Percentiles rank a stretch among this genome's conserved stretches.
Conservation (phyloP, 345 rosid genomes). For the Mangifera indica region DNA sequence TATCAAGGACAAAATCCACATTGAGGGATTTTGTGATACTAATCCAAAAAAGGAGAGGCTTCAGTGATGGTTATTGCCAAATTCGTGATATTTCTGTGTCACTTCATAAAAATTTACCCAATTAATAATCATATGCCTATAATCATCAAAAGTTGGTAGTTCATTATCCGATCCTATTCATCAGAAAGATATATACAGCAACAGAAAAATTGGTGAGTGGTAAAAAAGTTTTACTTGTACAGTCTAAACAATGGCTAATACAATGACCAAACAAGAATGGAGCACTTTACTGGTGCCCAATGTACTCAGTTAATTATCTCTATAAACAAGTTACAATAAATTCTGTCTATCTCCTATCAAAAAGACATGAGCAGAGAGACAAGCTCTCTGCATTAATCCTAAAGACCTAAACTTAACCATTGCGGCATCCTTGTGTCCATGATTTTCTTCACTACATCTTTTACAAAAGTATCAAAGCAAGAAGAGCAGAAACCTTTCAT, state of each 20-base stretch:
- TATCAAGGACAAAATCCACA: too few species aligned
- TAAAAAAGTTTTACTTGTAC: constrained; percentile 18
- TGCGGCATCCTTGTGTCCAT: constrained; percentile 66
- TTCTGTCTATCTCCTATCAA: constrained; percentile 34
- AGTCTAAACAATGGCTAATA: constrained; percentile 28
- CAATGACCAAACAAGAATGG: constrained; percentile 28
- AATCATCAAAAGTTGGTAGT: too few species aligned
- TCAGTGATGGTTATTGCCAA: too few species aligned
- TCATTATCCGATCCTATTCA: neutral
- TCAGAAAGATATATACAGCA: neutral
- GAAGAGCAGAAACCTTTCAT: constrained; percentile 76
- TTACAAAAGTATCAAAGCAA: constrained; percentile 83
- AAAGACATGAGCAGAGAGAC: constrained; percentile 21
- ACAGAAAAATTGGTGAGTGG: neutral
- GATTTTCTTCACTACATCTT: constrained; percentile 77
- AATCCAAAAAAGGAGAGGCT: too few species aligned
- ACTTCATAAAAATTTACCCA: too few species aligned
- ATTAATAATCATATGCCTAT: too few species aligned
- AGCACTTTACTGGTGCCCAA: constrained; percentile 30
- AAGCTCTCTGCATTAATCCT: constrained; percentile 25
- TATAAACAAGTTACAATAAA: constrained; percentile 35
- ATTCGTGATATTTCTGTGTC: too few species aligned
- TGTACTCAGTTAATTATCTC: constrained; percentile 28
- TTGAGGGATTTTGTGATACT: too few species aligned
- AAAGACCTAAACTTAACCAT: constrained; percentile 86